Evolutionary conservation across 1,139 yeast genomes (phyloP).

Genomic region (Blastobotrys illinoisensis): DNA sequence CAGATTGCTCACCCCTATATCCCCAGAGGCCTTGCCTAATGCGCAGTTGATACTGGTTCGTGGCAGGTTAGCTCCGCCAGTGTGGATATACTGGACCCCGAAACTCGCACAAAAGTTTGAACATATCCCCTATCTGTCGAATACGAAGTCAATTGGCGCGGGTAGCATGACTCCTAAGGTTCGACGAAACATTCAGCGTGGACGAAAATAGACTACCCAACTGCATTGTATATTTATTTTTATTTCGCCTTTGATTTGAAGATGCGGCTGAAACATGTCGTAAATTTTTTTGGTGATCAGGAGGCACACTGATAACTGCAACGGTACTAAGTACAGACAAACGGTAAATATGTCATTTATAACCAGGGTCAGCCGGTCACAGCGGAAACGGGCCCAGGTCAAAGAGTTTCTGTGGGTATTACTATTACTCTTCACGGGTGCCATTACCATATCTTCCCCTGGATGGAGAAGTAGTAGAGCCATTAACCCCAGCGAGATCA

Average conservation of each 20-base stretch:
- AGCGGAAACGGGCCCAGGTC: background rate
- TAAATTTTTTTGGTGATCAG: background rate
- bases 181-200: conserved; percentile 43
- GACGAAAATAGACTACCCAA: conserved; percentile 1
- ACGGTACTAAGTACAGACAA: no score
- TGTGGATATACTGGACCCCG: conserved; percentile 37
- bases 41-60: conserved; percentile 44
- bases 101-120: conserved; percentile 8
- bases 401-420: background rate
- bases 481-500: background rate
- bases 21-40: conserved; percentile 19
- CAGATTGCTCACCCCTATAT: conserved; percentile 55
- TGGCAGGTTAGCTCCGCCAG: conserved; percentile 61
- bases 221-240: background rate
- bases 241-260: background rate
- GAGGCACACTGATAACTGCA: background rate
- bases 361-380: background rate
- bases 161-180: conserved; percentile 61
- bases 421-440: background rate
- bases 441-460: background rate
- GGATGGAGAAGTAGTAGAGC: background rate
- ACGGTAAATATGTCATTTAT: background rate
- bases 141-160: conserved; percentile 38
- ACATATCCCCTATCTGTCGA: conserved; percentile 35
- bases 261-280: background rate